phyloP scores from a whole-genome alignment of 139 green algal genomes.

The Chlamydomonas sphaeroides region DNA sequence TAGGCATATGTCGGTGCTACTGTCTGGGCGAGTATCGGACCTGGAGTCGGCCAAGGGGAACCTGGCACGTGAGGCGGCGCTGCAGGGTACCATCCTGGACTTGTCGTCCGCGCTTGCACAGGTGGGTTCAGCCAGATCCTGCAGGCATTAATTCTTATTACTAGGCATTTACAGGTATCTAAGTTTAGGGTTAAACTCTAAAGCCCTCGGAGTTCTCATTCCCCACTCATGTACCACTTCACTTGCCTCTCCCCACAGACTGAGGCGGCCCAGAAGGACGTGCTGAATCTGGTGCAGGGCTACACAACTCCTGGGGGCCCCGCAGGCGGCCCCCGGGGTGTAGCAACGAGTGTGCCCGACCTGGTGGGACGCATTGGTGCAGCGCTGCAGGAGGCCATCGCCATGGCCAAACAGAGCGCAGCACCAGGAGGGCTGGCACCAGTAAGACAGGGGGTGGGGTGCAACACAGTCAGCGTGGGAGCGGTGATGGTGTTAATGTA shows the following conservation, averaged over 20 bases:
- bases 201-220: background rate
- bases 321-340: too few species aligned
- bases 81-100: slow-evolving; percentile 4
- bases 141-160: too few species aligned
- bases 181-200: too few species aligned
- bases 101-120: background rate
- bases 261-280: slow-evolving; percentile 24
- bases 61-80: slow-evolving; percentile 19
- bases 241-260: background rate
- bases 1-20: slow-evolving; percentile 18
- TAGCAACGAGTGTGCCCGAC: slow-evolving; percentile 26
- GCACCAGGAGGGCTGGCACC: background rate
- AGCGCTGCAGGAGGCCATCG: slow-evolving; percentile 17
- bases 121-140: background rate
- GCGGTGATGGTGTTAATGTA: background rate
- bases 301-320: slow-evolving; percentile 1
- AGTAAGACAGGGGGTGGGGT: background rate
- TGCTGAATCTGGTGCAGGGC: slow-evolving; percentile 25
- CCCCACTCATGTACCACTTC: background rate
- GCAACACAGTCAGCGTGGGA: background rate
- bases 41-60: slow-evolving; percentile 4
- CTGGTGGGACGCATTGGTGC: slow-evolving; percentile 22
- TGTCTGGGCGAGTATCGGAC: background rate
- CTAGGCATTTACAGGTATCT: too few species aligned
- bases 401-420: background rate